Evolutionary conservation across 2,329 filamentous ascomycete genomes (phyloP).

Genomic region (Bipolaris sorokiniana): DNA sequence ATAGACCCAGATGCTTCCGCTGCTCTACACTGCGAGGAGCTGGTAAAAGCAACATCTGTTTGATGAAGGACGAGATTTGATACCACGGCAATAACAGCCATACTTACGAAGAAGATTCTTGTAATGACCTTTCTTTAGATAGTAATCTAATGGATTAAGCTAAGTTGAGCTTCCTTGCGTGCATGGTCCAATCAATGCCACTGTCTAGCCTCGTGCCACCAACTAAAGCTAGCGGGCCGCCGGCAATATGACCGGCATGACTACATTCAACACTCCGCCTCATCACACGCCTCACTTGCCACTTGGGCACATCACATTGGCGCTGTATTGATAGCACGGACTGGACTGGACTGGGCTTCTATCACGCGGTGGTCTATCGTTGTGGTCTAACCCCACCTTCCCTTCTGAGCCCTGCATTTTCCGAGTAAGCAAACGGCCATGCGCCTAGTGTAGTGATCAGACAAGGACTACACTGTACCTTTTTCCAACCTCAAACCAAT

Average conservation of each 20-base stretch:
- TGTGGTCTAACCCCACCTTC: background rate
- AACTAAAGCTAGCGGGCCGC: conserved; percentile 23
- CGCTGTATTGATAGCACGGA: background rate
- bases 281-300: conserved; percentile 31
- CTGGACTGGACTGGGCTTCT: background rate
- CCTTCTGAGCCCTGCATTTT: background rate
- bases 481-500: background rate
- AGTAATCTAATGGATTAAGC: conserved; percentile 9
- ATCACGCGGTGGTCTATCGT: conserved; percentile 7
- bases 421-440: conserved; percentile 12
- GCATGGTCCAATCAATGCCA: conserved; percentile 27
- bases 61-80: conserved; percentile 27
- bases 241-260: conserved; percentile 17
- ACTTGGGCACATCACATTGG: conserved; percentile 13
- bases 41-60: background rate
- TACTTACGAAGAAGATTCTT: conserved; percentile 8
- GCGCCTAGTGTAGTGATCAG: background rate
- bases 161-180: background rate
- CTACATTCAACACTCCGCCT: conserved; percentile 22
- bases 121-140: conserved; percentile 6
- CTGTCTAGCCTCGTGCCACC: conserved; percentile 23
- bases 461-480: background rate
- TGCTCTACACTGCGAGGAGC: background rate
- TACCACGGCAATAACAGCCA: conserved; percentile 27
- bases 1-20: conserved; percentile 12